Evolutionary conservation across 768 basidiomycete species (phyloP).

Genomic region (Agaricus blazei): DNA sequence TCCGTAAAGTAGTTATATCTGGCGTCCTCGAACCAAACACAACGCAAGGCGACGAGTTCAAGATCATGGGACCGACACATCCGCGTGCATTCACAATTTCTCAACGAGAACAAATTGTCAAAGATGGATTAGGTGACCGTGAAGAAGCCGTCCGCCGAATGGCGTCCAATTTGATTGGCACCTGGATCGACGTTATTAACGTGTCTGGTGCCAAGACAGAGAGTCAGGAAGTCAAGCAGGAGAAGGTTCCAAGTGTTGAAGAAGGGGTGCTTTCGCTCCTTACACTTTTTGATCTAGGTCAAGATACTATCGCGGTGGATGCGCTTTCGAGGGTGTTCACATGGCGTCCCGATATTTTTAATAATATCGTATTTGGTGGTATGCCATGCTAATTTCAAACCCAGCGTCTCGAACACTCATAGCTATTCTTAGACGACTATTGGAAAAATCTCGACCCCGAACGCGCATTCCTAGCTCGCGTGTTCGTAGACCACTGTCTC

Average conservation of each 20-base stretch:
- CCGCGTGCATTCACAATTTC: constrained; percentile 60
- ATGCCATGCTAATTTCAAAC: constrained; percentile 15
- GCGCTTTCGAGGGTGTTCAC: constrained; percentile 72
- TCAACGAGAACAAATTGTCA: constrained; percentile 74
- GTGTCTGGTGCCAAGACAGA: constrained; percentile 22
- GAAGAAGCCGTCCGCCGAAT: constrained; percentile 69
- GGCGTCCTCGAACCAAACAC: constrained; percentile 44
- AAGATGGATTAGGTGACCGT: constrained; percentile 83
- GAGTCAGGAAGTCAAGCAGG: constrained; percentile 15
- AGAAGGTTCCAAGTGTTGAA: constrained; percentile 16
- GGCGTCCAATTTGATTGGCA: constrained; percentile 63
- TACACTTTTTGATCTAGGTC: constrained; percentile 52
- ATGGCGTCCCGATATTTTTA: constrained; percentile 58
- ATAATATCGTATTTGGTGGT: constrained; percentile 69
- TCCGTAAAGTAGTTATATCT: constrained; percentile 72
- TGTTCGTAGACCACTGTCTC: constrained; percentile 77
- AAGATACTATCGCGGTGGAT: constrained; percentile 63
- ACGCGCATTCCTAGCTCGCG: constrained; percentile 74
- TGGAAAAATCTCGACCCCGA: constrained; percentile 72
- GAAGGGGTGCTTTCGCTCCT: constrained; percentile 46
- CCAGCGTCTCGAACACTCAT: neutral
- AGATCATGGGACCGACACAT: constrained; percentile 50
- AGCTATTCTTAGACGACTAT: constrained; percentile 47
- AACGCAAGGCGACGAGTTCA: constrained; percentile 15
- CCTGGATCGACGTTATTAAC: constrained; percentile 68